Evolutionary conservation across 2,329 filamentous ascomycete species (phyloP).

Genomic region (Botrytis fragariae): DNA sequence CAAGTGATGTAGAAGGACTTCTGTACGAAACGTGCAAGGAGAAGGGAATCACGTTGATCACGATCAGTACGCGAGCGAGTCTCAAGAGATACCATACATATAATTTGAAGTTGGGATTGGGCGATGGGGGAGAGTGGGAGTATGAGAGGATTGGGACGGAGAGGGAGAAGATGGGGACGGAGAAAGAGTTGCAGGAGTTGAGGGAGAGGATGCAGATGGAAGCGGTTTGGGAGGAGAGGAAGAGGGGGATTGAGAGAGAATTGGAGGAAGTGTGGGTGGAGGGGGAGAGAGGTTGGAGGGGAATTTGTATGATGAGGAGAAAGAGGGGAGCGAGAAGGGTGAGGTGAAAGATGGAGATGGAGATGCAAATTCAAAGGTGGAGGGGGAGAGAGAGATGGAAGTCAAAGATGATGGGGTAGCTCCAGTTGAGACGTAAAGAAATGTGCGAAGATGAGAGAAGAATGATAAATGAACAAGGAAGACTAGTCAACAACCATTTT

Average conservation of each 20-base stretch:
- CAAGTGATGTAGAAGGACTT: constrained; percentile 88
- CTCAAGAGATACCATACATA: constrained; percentile 95
- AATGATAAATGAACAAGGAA: not conserved
- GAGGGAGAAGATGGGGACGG: constrained; percentile 87
- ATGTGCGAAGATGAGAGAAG: not conserved
- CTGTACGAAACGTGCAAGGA: constrained; percentile 93
- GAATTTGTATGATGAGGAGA: constrained; percentile 23
- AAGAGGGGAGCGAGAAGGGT: not conserved
- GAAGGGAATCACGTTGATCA: constrained; percentile 91
- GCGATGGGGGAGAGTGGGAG: constrained; percentile 80
- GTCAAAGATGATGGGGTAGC: not conserved
- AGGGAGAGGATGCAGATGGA: constrained; percentile 77
- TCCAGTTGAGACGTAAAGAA: not conserved
- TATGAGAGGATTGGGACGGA: constrained; percentile 92
- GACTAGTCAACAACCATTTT: not conserved
- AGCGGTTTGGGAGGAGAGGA: constrained; percentile 76
- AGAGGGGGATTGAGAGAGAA: constrained; percentile 79
- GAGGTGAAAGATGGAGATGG: no score
- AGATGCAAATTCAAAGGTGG: not conserved
- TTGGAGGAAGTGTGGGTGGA: constrained; percentile 49
- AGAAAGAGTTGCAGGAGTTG: constrained; percentile 84
- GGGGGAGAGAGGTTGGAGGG: constrained; percentile 30
- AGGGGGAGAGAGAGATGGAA: not conserved
- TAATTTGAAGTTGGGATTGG: constrained; percentile 80
- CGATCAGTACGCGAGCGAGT: constrained; percentile 89